Base-by-base conservation (phyloP, 1,284 basidiomycete genomes). In the Cystobasidium pallidum region DNA sequence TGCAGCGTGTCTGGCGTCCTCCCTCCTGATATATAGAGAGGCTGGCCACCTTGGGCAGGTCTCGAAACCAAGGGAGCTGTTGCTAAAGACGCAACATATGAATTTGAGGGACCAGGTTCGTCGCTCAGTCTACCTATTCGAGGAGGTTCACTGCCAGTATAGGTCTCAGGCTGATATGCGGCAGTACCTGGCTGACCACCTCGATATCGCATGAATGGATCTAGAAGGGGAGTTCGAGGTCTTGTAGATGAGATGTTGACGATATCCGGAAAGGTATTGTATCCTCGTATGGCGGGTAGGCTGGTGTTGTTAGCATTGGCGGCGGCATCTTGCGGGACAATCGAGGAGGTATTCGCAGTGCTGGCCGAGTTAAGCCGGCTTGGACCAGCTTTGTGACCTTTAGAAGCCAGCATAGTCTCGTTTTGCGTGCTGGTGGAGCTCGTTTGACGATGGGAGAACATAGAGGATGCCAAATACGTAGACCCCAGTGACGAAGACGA, bases 261-360 rank as follows among this genome's bases (percentile, higher is more conserved):
- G 19, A 15, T n/a, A 43, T 70, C 67, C 3, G 68, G 30, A 28
- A 71, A 71, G 3, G 36, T 59, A 17, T 36, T 68, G 26, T 68
- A 68, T 13, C 68, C 68, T 36, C 68, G 28, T 55, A 71, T 71
- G 8, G 68, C 63, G 30, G 68, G 68, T n/a, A 71, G 47, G 24
- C 49, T 41, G 21, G 10, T 63, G 19, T 24, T 64, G 45, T 51
- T 61, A 19, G 58, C 32, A n/a, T 2, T n/a, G 36, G 45, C 26
- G 30, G 30, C 30, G 8, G 66, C 21, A 52, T 4, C 7, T 15
- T 26, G 30, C 51, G 43, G 15, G 4, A 47, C 64, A 28, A 13
- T 47, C 2, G 49, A 28, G 30, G 30, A 24, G 3, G 49, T 39
- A n/a, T 39, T 49, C 2, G 64, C 41, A 11, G 49, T 54, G 24